Evolutionary conservation across 169 alveolate species (phyloP).

Genomic region (Cryptosporidium meleagridis): DNA sequence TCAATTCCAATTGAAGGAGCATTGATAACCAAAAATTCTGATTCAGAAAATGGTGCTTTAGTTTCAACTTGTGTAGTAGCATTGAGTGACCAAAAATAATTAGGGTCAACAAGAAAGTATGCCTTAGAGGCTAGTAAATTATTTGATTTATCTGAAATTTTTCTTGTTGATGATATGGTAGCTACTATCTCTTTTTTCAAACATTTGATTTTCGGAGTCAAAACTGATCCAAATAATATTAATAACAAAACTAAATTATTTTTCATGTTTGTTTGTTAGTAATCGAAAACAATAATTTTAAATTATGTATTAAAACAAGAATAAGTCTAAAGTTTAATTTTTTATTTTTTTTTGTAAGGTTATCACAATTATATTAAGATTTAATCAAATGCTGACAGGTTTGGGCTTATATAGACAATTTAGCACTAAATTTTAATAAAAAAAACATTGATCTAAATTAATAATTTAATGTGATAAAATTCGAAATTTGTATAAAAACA

Average conservation of each 20-base stretch:
- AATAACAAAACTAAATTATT: not conserved
- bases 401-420: not conserved
- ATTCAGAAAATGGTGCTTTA: constrained; percentile 6
- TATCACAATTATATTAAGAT: not conserved
- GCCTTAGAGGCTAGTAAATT: constrained; percentile 1
- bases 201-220: not conserved
- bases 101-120: constrained; percentile 41
- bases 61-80: constrained; percentile 30
- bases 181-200: not conserved
- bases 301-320: not conserved
- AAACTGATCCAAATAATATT: not conserved
- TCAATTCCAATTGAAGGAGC: constrained; percentile 65
- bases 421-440: not conserved
- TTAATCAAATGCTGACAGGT: not conserved
- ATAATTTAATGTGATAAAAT: not conserved
- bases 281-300: not conserved
- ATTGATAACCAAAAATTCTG: constrained; percentile 33
- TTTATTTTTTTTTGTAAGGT: not conserved
- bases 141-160: not conserved
- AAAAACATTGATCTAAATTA: not conserved
- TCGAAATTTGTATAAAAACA: too few species aligned
- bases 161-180: not conserved
- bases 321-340: not conserved
- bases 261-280: not conserved
- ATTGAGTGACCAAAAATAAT: constrained; percentile 54